Percentiles rank a stretch among this genome's conserved stretches.
Conservation (phyloP, 768 basidiomycete genomes). For the Lentinula raphanica region DNA sequence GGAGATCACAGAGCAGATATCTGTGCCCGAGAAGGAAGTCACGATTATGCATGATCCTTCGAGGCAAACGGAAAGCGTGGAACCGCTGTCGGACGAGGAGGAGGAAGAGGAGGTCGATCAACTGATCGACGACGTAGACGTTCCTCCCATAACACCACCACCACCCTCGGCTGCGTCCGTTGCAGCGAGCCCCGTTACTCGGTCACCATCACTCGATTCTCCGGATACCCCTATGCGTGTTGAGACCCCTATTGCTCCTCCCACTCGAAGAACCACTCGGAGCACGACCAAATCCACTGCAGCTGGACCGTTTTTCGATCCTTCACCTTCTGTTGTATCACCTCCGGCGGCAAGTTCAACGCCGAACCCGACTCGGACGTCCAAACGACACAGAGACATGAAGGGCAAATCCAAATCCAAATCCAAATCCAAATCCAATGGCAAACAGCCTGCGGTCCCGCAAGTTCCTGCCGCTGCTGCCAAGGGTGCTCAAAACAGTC, state of each 20-base stretch:
- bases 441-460: no score
- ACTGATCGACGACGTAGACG: neutral
- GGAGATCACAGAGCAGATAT: no score
- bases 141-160: neutral
- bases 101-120: neutral
- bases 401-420: neutral
- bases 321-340: neutral
- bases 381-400: neutral
- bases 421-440: no score
- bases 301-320: neutral
- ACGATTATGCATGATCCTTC: neutral
- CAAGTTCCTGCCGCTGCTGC: no score
- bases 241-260: neutral
- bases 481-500: neutral
- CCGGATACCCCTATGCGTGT: no score
- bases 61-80: neutral
- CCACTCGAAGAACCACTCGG: neutral
- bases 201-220: no score
- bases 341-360: neutral
- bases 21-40: neutral
- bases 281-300: neutral
- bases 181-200: no score
- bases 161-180: no score
- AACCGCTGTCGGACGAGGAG: neutral
- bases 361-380: neutral